These are phyloP conservation scores for Umbelopsis sp. DNA, from an alignment of 192 early-diverging fungal species.

Conservation along the genomic window DNA sequence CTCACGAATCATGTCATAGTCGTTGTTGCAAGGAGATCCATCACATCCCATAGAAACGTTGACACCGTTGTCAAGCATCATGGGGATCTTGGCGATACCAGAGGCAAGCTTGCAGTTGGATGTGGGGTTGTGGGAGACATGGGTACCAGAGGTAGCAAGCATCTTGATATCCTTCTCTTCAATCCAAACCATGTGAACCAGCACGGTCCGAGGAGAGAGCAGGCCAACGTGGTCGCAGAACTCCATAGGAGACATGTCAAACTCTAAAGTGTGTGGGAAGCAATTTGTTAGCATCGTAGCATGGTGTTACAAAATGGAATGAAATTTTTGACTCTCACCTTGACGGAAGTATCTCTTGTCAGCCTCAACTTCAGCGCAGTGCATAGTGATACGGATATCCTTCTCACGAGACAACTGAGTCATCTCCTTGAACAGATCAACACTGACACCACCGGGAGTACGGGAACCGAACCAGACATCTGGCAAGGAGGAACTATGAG, in stretches of 20 bases:
- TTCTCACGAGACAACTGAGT: conserved; percentile 20
- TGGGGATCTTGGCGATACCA: conserved; percentile 20
- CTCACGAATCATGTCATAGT: conserved; percentile 26
- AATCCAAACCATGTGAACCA: conserved; percentile 28
- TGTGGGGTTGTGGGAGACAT: conserved; percentile 26
- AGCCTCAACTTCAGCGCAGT: conserved; percentile 28
- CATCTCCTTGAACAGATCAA: conserved; percentile 26
- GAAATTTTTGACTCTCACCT: neutral
- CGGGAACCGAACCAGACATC: conserved; percentile 32
- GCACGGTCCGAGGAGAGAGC: conserved; percentile 9
- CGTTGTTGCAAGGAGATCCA: conserved; percentile 23
- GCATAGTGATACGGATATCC: conserved; percentile 30
- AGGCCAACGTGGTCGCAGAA: conserved; percentile 28
- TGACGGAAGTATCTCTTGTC: conserved; percentile 23
- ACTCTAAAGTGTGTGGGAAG: neutral
- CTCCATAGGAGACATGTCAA: conserved; percentile 19
- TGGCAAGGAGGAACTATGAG: neutral
- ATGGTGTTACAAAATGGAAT: neutral
- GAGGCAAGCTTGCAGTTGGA: conserved; percentile 30
- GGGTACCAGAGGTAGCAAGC: conserved; percentile 19
- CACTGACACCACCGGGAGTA: conserved; percentile 24
- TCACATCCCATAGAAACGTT: conserved; percentile 25
- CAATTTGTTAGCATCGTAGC: neutral
- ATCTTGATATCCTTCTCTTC: conserved; percentile 25
- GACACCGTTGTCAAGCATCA: conserved; percentile 18